A percentile compares a stretch with the other conserved stretches of the same genome.
Evolutionary conservation across 805 yeast species (phyloP).

Genomic region (Nakazawaea holstii): DNA sequence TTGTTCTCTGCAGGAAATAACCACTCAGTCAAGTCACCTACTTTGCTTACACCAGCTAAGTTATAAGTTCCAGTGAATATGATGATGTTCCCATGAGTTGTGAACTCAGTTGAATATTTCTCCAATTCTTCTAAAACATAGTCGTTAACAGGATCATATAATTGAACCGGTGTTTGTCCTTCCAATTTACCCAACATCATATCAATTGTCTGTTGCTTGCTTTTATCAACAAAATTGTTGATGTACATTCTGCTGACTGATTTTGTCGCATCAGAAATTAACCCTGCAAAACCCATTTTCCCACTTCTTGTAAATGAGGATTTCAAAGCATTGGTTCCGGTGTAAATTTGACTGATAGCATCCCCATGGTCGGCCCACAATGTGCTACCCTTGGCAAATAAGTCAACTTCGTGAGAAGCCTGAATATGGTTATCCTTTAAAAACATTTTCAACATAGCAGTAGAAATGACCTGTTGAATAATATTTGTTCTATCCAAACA

Average conservation of each 20-base stretch:
- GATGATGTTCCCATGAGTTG: slow-evolving; percentile 52
- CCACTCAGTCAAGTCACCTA: slow-evolving; percentile 69
- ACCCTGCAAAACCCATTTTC: slow-evolving; percentile 95
- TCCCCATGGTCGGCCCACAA: slow-evolving; percentile 99
- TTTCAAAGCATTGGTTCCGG: slow-evolving; percentile 96
- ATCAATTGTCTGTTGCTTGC: slow-evolving; percentile 87
- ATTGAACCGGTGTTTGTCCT: slow-evolving; percentile 60
- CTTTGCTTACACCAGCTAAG: slow-evolving; percentile 64
- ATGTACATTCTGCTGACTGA: slow-evolving; percentile 93
- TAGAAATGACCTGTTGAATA: slow-evolving; percentile 78
- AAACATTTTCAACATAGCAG: slow-evolving; percentile 58
- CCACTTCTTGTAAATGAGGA: slow-evolving; percentile 93
- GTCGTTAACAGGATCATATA: slow-evolving; percentile 87
- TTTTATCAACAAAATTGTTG: slow-evolving; percentile 90
- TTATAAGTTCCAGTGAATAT: slow-evolving; percentile 84
- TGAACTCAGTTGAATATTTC: slow-evolving; percentile 45
- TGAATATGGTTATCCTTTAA: slow-evolving; percentile 34
- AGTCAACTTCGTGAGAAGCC: slow-evolving; percentile 37
- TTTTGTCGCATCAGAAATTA: slow-evolving; percentile 94
- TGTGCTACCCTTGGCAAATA: slow-evolving; percentile 71
- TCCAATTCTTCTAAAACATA: slow-evolving; percentile 64
- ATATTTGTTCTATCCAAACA: slow-evolving; percentile 93
- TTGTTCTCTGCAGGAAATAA: slow-evolving; percentile 66
- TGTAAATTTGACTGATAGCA: slow-evolving; percentile 89
- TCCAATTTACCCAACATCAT: slow-evolving; percentile 76